Base-by-base conservation (phyloP, 202 grass and related monocot species). In the Dendrocalamus latiflorus region DNA sequence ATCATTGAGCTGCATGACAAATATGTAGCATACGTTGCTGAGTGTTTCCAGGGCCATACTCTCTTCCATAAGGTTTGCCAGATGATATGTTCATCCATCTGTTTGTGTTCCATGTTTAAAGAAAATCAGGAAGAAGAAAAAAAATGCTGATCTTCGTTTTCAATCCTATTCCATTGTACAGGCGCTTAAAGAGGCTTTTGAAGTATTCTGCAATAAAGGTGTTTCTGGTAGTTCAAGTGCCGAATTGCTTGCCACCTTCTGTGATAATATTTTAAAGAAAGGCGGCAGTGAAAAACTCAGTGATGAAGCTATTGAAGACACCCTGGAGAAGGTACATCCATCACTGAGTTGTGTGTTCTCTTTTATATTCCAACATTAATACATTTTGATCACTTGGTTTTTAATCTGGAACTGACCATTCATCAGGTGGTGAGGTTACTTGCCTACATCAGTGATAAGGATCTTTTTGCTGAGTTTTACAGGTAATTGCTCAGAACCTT, bases 11-110 rank as follows among this genome's bases (percentile, higher is more conserved):
- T 98, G 13, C 95, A 95, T 81, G 95, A 98, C 53, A 98, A 98
- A 66, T 98, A 98, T 78, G 79, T 88, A 76, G 85, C 90, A 62
- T 98, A 98, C 69, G 93, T 98, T 26, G 83, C 77, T 36, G 89
- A 95, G n/a, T 98, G 95, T 85, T 98, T 98, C 74, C 95, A 98
- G 74, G 88, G 87, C 60, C 95, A 98, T 59, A 91, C 90, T 11
- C 89, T 98, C 20, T 98, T 98, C 63, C 95, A 98, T 67, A 98
- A 98, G 95, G 95, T 98, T 77, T 88, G n/a, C n/a, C n/a, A n/a
- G 69, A 57, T 84, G 44, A 80, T 79, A 65, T 72, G 8, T 56
- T 70, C 73, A 74, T 59, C 22, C 56, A 8, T 36, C n/a, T 72
- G 62, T 62, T 38, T n/a, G 24, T 47, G 12, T 26, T 78, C 49